Percentiles rank a stretch among this genome's conserved stretches.
These are phyloP conservation scores for Globisporangium takayamanum DNA, from an alignment of 352 stramenopile species.

Conservation along the genomic window DNA sequence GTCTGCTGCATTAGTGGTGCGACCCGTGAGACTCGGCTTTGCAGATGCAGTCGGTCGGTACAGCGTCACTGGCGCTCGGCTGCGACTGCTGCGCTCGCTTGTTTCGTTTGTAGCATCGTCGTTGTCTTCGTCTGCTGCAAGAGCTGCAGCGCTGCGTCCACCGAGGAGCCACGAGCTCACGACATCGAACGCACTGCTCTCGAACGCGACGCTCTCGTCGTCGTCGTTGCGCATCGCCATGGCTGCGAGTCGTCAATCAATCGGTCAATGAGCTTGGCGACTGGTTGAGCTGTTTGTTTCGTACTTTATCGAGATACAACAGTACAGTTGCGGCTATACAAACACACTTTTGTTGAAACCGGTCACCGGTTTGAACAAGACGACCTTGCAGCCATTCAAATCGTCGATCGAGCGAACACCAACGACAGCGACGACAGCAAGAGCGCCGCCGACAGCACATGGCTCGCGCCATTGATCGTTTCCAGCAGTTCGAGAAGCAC, in stretches of 20 bases:
- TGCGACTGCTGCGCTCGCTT: constrained; percentile 1
- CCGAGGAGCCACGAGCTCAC: constrained; percentile 59
- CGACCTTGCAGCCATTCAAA: background rate
- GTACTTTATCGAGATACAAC: background rate
- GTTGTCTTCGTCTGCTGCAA: constrained; percentile 3
- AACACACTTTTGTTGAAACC: background rate
- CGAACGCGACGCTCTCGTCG: constrained; percentile 54
- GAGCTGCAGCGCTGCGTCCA: constrained; percentile 8
- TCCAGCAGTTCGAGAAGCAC: constrained; percentile 34
- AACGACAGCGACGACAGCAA: too few relatives aligned
- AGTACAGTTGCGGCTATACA: too few relatives aligned
- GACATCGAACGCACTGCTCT: constrained; percentile 44
- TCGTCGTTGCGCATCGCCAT: constrained; percentile 11
- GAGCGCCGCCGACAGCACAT: background rate
- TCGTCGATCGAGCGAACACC: background rate
- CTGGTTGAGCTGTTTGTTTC: background rate
- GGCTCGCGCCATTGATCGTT: constrained; percentile 46
- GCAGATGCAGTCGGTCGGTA: constrained; percentile 39
- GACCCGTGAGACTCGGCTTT: constrained; percentile 25
- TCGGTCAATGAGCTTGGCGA: background rate
- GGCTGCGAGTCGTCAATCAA: background rate
- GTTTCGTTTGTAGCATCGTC: constrained; percentile 11
- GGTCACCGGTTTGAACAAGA: background rate
- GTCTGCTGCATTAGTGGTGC: constrained; percentile 8
- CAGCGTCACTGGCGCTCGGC: constrained; percentile 31